A percentile compares a stretch with the other conserved stretches of the same genome.
phyloP scores from a whole-genome alignment of 1,139 yeast species.

The Geotrichum phurueaensis region DNA sequence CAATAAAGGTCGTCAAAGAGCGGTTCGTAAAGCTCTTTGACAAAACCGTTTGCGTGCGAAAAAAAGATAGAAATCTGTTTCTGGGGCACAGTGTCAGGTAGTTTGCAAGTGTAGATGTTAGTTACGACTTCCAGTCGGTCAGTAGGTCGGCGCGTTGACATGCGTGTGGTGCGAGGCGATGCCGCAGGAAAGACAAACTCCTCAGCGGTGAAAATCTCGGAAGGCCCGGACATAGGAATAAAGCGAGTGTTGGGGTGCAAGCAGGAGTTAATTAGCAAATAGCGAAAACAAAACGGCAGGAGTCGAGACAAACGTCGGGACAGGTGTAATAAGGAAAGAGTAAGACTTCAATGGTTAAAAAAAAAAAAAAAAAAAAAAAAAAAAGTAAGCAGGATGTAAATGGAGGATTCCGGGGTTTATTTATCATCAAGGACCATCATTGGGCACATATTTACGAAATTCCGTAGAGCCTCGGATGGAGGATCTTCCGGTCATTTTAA shows the following conservation, averaged over 20 bases:
- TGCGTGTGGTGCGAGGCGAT: conserved; percentile 13
- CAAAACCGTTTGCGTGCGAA: conserved; percentile 16
- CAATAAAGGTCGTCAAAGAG: conserved; percentile 10
- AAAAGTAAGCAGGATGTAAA: background rate
- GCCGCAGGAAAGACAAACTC: conserved; percentile 16
- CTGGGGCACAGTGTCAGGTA: background rate
- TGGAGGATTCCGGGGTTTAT: background rate
- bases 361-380: background rate
- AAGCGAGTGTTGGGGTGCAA: no score
- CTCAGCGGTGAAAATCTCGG: background rate
- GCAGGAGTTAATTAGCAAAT: background rate
- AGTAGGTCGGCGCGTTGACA: conserved; percentile 8
- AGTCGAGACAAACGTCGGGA: no score
- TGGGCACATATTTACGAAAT: background rate
- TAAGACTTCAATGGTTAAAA: no score
- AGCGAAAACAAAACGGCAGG: background rate
- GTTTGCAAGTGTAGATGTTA: conserved; percentile 4
- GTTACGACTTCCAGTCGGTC: conserved; percentile 12
- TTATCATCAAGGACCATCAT: background rate
- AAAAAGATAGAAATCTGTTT: conserved; percentile 9
- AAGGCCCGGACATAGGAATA: background rate
- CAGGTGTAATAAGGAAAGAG: no score
- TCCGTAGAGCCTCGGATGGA: background rate
- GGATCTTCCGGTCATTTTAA: background rate
- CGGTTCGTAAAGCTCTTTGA: conserved; percentile 17